Base-by-base conservation (phyloP, 2,329 filamentous ascomycete genomes). In the Fusarium burgessii region DNA sequence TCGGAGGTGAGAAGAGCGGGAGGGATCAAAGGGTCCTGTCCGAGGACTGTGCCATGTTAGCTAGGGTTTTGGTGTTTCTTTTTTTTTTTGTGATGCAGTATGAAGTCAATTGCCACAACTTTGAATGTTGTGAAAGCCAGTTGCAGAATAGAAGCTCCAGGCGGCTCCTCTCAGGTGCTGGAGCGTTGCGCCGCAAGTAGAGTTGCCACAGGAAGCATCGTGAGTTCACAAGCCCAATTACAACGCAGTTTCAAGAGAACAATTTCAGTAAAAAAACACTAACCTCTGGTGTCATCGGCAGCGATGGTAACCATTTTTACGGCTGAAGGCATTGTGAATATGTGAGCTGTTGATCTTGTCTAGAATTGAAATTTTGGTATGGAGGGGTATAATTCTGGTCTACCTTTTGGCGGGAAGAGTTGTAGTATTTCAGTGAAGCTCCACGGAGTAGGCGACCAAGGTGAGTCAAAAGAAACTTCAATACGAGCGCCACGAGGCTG, bases 11-110 rank as follows among this genome's bases (percentile, higher is more conserved):
- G 92, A 75, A 97, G 89, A 74, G 93, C 91, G 45, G 95, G 95
- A 50, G 93, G 92, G 80, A 97, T 96, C 79, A 98, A 86, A 78
- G 95, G 94, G 83, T 98, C 95, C 87, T 98, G 95, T 75, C 94
- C 94, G 79, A 97, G 86, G 82, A 98, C 95, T 98, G 65, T n/a
- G 29, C 29, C 18, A 25, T 20, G 72, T 80, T 62, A 78, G 74
- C 58, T 29, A 13, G 11, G 25, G 43, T 23, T 42, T 42, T 27
- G 17, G 13, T 33, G 46, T 33, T 27, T n/a, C n/a, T 3, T 20
- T 25, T 6, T 33, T 33, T 33, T 27, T 25, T 25, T 3, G 23
- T 27, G 9, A 11, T 25, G 15, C 12, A 58, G 36, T 36, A 17
- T 18, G 25, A 4, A 50, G 27, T 3, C n/a, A 2, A 1, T 32